Base-by-base conservation (phyloP, 2,329 filamentous ascomycete species). In the Aphanoascus verrucosus region DNA sequence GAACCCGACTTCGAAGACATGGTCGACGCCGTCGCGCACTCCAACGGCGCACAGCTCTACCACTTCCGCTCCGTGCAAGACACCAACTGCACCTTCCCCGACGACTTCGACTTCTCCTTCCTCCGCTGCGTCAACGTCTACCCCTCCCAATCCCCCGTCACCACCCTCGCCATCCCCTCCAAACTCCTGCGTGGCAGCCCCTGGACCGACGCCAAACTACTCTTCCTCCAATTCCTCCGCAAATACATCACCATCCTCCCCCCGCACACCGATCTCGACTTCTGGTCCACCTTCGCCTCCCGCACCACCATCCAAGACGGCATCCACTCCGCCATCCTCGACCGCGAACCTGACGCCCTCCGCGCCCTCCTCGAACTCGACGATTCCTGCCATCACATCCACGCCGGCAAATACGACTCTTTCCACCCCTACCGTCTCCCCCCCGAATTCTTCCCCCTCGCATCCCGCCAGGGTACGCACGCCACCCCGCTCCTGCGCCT, bases 311-410 rank as follows among this genome's bases (percentile, higher is more conserved):
- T 72, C 1, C 68, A 72, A n/a, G 56, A 67, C 28, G 72, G 72
- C 7, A 67, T 75, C 46, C 62, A 63, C 23, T 64, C 61, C 2
- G 72, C 73, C 8, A 65, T 75, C 8, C 31, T 60, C 6, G 60
- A 65, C 5, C 55, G 62, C 9, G 67, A 73, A 34, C 31, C 55
- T 1, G 51, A 55, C 3, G 68, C 67, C 0, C 61, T 73, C 4
- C 52, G 59, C 5, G 61, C 60, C 11, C 61, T 74, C 5, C 62
- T 73, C 15, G 70, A 70, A 49, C 58, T 73, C 5, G 68, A 70
- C 49, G 65, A 69, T 55, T 65, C 61, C 40, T 52, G 58, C 17
- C 57, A 59, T 48, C 63, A 64, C 42, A 49, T 52, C 42, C 44
- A 57, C 11, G 38, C 56, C 11, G 44, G 11, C n/a, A 6, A 9